These are phyloP conservation scores for Eragrostis nindensis DNA, from an alignment of 176 grass and related monocot species.

Conservation along the genomic window DNA sequence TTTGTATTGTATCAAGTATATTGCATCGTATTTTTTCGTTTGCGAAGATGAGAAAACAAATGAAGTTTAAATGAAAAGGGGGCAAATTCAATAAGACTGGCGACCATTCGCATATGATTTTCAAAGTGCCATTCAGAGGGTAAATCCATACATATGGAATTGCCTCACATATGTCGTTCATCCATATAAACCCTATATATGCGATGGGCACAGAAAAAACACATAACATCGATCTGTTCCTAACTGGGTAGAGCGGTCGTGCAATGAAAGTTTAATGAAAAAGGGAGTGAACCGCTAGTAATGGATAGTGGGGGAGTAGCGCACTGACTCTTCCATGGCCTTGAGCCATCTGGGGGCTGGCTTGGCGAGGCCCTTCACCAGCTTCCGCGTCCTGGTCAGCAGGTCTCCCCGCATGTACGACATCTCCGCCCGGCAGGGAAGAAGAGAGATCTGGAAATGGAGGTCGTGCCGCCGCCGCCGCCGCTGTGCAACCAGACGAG, in stretches of 20 bases:
- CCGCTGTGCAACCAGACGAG: not conserved
- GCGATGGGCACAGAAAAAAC: not conserved
- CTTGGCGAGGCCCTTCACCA: conserved; percentile 82
- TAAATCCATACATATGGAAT: too few relatives aligned
- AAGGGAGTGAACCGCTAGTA: not conserved
- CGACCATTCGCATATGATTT: too few relatives aligned
- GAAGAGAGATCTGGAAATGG: not conserved
- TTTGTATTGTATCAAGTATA: too few relatives aligned
- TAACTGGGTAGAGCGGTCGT: not conserved
- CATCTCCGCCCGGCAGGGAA: conserved; percentile 43
- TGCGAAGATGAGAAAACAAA: too few relatives aligned
- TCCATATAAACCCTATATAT: too few relatives aligned
- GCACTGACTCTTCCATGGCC: conserved; percentile 78
- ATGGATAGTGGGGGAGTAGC: not conserved
- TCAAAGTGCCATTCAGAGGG: too few relatives aligned
- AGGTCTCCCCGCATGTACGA: conserved; percentile 82
- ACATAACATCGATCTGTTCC: not conserved
- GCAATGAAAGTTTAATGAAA: not conserved
- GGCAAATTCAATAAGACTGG: too few relatives aligned
- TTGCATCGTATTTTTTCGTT: too few relatives aligned
- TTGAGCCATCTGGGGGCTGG: conserved; percentile 83
- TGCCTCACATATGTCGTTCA: too few relatives aligned
- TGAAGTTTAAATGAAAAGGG: too few relatives aligned
- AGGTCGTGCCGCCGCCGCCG: not conserved
- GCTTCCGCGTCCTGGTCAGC: conserved; percentile 71